Evolutionary conservation across 73 alveolate species (phyloP), one percentile per base, ranked within the genome.

Genomic region (Diophrys sp.): DNA sequence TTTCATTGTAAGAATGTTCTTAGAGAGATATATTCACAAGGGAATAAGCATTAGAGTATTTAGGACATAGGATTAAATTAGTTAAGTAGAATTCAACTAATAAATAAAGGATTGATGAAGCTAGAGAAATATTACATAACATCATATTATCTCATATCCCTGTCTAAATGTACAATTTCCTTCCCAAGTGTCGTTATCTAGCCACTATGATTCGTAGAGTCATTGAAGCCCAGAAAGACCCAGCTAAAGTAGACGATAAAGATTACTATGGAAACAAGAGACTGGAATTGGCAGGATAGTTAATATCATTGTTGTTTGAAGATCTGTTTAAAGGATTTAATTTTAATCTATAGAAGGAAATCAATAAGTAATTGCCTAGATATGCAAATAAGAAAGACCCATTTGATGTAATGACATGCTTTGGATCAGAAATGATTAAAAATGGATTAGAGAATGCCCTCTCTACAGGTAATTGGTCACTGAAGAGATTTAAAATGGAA

Each of bases 191-290:
- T 67, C 77, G 88, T 29, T 78, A 77, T 81, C 79, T 97, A 56
- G 99, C 99, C 44, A 82, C 96, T 44, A 97, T 98, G 99, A 93
- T 95, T 33, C 89, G 99, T 85, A 89, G 97, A 74, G 87, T 96
- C 62, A 93, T 98, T 57, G 96, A 89, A 30, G 99, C 99, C 1
- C 79, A 93, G 94, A 91, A 95, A 24, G 99, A 98, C 81, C 96
- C 96, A 29, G 84, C 87, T 56, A 87, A 89, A 79, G 87, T 96
- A 11, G 99, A 97, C 87, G 98, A 97, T 83, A 94, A 96, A 82
- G 99, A 98, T 90, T 98, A 98, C 89, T 98, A 97, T 85, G 99
- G 99, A 53, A 98, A 98, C 90, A 98, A 98, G 92, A 95, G 99
- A 84, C 89, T 97, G 75, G 99, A 97, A 91, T 93, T 98, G 44